phyloP scores from a whole-genome alignment of 192 early-diverging fungal genomes.

The Podila clonocystis region DNA sequence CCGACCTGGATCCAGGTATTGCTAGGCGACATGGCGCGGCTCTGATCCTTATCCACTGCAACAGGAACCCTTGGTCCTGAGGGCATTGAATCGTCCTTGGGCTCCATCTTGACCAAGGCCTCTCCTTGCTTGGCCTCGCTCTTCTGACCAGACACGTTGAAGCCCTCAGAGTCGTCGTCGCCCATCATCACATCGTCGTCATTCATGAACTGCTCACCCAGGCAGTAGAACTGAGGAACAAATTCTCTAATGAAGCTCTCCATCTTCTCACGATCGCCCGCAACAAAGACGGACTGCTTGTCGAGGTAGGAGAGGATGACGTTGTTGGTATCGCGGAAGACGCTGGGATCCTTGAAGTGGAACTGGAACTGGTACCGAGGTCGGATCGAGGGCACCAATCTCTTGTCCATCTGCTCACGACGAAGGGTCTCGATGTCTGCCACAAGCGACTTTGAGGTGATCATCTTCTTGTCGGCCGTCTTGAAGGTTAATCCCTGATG shows the following conservation, averaged over 20 bases:
- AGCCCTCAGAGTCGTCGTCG: slow-evolving; percentile 54
- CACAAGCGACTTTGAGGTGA: slow-evolving; percentile 79
- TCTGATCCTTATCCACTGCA: slow-evolving; percentile 38
- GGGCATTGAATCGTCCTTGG: slow-evolving; percentile 36
- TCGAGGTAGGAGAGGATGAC: slow-evolving; percentile 81
- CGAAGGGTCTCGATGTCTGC: slow-evolving; percentile 88
- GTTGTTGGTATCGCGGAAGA: slow-evolving; percentile 84
- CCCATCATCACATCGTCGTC: slow-evolving; percentile 63
- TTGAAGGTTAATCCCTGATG: slow-evolving; percentile 95
- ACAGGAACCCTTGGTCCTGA: slow-evolving; percentile 47
- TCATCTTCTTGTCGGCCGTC: slow-evolving; percentile 82
- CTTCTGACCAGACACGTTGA: slow-evolving; percentile 29
- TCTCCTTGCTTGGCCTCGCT: slow-evolving; percentile 29
- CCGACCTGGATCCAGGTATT: slow-evolving; percentile 52
- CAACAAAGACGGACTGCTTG: slow-evolving; percentile 57
- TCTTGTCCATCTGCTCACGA: slow-evolving; percentile 80
- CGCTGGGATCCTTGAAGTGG: slow-evolving; percentile 72
- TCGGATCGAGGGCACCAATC: slow-evolving; percentile 41
- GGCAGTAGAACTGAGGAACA: slow-evolving; percentile 73
- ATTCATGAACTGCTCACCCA: slow-evolving; percentile 58
- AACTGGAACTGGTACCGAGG: slow-evolving; percentile 84
- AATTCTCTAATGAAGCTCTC: slow-evolving; percentile 79
- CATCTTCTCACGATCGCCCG: slow-evolving; percentile 78
- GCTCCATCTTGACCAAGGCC: slow-evolving; percentile 37
- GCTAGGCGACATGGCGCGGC: slow-evolving; percentile 26